Evolutionary conservation across 106 monocot genomes (phyloP).

Genomic region (Dactylorhiza incarnata): DNA sequence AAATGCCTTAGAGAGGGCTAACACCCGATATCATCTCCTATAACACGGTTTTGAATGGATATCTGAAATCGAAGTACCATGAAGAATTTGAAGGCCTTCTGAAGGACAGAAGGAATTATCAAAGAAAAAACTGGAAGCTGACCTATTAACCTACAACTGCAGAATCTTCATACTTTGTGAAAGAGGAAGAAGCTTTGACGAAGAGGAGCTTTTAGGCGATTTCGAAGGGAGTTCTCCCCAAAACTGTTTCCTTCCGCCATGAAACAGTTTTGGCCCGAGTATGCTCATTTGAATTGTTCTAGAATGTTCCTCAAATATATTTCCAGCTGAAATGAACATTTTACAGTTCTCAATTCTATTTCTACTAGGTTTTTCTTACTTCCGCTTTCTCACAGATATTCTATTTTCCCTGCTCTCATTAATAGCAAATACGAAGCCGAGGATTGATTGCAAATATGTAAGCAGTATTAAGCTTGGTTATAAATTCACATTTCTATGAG

Average conservation of each 20-base stretch:
- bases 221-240: conserved; percentile 30
- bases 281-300: no score
- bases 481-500: no score
- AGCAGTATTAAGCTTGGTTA: no score
- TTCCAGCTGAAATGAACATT: no score
- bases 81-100: conserved; percentile 30
- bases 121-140: conserved; percentile 22
- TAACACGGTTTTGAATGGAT: conserved; percentile 50
- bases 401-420: no score
- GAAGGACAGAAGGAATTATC: conserved; percentile 33
- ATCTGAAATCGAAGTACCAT: conserved; percentile 32
- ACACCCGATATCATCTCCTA: conserved; percentile 40
- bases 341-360: no score
- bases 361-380: no score
- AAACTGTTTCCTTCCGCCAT: conserved; percentile 21
- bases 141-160: conserved; percentile 45
- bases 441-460: no score
- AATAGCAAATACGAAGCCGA: no score
- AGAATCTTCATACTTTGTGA: conserved; percentile 40
- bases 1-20: conserved; percentile 30
- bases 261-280: no score
- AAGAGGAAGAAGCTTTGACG: conserved; percentile 33
- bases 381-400: no score
- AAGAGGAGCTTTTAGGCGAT: conserved; percentile 62
- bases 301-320: no score